These are phyloP conservation scores for Ceratobasidium sp. DNA, from an alignment of 1,284 basidiomycete species.

Conservation along the genomic window DNA sequence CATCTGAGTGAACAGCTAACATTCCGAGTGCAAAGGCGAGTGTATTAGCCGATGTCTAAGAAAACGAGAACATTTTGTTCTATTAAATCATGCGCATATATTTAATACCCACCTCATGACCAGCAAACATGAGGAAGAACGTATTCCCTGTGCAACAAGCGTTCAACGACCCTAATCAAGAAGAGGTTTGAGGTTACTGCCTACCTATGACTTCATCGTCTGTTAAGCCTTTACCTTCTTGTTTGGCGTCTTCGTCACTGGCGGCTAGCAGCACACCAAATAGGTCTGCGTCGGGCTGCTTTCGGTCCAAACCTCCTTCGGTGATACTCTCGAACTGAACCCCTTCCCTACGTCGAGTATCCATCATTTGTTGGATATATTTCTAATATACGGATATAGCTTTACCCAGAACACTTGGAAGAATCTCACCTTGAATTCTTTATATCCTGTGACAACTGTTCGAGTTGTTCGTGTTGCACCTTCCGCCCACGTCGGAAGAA, in stretches of 20 bases:
- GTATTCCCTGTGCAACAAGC: neutral
- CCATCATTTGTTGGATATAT: conserved; percentile 22
- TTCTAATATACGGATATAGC: neutral
- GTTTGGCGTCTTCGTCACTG: conserved; percentile 5
- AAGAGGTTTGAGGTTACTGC: neutral
- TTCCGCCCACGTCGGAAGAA: conserved; percentile 12
- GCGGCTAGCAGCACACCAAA: conserved; percentile 10
- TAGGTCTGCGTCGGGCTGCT: neutral
- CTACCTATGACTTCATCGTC: conserved; percentile 13
- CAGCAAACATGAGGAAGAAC: conserved; percentile 26
- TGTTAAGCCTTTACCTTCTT: neutral
- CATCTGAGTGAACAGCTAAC: conserved; percentile 20
- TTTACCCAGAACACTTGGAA: neutral
- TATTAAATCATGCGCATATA: neutral
- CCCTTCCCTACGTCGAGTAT: neutral
- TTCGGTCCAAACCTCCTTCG: neutral
- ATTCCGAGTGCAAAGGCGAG: conserved; percentile 27
- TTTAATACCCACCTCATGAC: conserved; percentile 8
- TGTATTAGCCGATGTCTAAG: neutral
- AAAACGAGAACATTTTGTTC: neutral
- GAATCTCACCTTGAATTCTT: conserved; percentile 1
- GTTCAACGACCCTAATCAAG: neutral
- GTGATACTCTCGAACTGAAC: neutral
- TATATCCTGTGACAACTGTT: neutral
- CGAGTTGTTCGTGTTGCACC: neutral